Evolutionary conservation across 2,329 filamentous ascomycete species (phyloP), one percentile per base, ranked within the genome.

Genomic region (Botrytis hyacinthi): DNA sequence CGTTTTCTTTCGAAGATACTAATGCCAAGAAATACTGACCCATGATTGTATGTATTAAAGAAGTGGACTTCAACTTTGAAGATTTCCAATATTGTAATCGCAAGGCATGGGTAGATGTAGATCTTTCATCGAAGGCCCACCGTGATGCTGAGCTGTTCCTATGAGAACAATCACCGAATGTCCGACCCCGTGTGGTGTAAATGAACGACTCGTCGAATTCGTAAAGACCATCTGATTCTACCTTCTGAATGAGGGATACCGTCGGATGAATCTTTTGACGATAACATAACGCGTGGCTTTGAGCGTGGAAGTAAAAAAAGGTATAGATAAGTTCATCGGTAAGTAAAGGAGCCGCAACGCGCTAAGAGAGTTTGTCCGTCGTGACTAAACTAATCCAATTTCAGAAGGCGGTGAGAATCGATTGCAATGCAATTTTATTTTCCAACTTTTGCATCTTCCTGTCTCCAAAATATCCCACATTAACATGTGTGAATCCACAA

Each of bases 61-160:
- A 54, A 54, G 65, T 54, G 65, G 46, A 40, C 32, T 40, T 51
- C 26, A 67, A 40, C 65, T 37, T 40, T 40, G 46, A 54, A 10
- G 32, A n/a, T 40, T 67, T 16, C 46, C 48, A 54, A 29, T 57
- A 16, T 2, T 22, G n/a, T 18, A n/a, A 54, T 54, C 46, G 22
- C 29, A n/a, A 67, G 35, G 65, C 65, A 67, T 67, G 65, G 65
- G 35, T 67, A 10, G 9, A 22, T 29, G 35, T 67, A 40, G 65
- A 67, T 67, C 65, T 40, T 35, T n/a, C 8, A 67, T 54, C 8
- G 46, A 40, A 37, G 65, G 51, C 32, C 46, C 65, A 67, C 46
- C 20, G 20, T 20, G 22, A 20, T 54, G 46, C 35, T 54, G 65
- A 67, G 46, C 65, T 67, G 35, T 40, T 37, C 26, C 32, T 26